Evolutionary conservation across 2,329 filamentous ascomycete genomes (phyloP).

Genomic region (Pseudogymnoascus sp.): DNA sequence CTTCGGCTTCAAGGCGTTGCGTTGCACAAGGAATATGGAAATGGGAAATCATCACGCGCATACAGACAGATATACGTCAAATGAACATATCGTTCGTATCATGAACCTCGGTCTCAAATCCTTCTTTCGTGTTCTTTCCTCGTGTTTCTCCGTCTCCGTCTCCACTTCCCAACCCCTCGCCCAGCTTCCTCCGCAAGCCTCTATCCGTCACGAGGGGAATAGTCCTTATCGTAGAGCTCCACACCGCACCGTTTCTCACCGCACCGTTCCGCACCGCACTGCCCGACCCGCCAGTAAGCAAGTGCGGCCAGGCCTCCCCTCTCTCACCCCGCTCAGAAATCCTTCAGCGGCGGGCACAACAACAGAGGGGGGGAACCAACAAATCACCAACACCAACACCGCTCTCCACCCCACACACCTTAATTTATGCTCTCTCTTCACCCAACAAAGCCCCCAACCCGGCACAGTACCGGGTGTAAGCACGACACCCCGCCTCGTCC

Average conservation of each 20-base stretch:
- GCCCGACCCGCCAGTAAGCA: neutral
- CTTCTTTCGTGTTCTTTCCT: neutral
- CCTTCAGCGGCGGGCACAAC: neutral
- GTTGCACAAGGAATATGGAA: neutral
- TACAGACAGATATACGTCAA: neutral
- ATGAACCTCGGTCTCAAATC: slow-evolving; percentile 1
- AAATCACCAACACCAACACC: neutral
- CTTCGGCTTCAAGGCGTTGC: slow-evolving; percentile 1
- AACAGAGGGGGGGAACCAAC: neutral
- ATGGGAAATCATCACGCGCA: neutral
- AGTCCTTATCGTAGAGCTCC: neutral
- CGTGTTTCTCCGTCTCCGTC: neutral
- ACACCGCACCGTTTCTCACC: neutral
- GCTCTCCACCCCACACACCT: neutral
- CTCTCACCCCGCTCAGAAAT: neutral
- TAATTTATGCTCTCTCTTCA: neutral
- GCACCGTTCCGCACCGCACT: too few relatives aligned
- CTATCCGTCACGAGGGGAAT: neutral
- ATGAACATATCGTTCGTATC: neutral
- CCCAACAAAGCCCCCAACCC: neutral
- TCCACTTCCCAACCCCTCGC: neutral
- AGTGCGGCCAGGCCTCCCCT: neutral
- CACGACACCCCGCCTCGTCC: neutral
- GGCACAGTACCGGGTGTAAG: neutral
- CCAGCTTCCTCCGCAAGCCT: neutral